A percentile compares a stretch with the other conserved stretches of the same genome.
Evolutionary conservation across 176 grass and related monocot genomes (phyloP).

Genomic region (Chloris gayana): DNA sequence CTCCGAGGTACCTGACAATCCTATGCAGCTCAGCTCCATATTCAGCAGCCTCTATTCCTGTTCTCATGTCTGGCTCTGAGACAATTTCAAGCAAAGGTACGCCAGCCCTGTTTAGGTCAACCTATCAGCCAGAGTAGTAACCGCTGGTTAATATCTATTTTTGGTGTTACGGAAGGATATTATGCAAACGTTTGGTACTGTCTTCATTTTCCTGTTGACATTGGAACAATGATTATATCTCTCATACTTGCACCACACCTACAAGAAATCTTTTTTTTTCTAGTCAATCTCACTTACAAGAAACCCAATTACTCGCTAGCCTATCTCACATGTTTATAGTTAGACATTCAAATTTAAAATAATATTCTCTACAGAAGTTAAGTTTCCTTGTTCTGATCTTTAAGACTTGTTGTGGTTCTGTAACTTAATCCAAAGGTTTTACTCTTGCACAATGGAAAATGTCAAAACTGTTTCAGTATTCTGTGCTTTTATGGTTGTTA

Average conservation of each 20-base stretch:
- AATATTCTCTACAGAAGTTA: neutral
- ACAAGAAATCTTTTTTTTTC: neutral
- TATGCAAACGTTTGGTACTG: constrained; percentile 19
- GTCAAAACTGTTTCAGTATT: neutral
- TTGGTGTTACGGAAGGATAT: neutral
- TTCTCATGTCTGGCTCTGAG: constrained; percentile 88
- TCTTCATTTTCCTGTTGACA: constrained; percentile 11
- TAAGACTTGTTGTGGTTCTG: neutral
- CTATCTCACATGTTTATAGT: neutral
- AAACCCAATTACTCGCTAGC: neutral
- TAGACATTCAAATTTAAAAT: constrained; percentile 8
- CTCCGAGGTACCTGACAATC: constrained; percentile 81
- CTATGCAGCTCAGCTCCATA: constrained; percentile 88
- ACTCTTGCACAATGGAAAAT: constrained; percentile 4
- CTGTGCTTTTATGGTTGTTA: neutral
- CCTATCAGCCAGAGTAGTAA: constrained; percentile 50
- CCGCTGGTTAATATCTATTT: constrained; percentile 15
- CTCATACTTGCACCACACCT: constrained; percentile 9
- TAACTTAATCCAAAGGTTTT: constrained; percentile 28
- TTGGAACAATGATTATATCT: neutral
- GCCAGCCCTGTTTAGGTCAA: constrained; percentile 88
- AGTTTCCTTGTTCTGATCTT: neutral
- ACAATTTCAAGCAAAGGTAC: constrained; percentile 96
- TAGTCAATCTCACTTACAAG: constrained; percentile 8
- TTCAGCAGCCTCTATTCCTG: constrained; percentile 78